Percentiles rank a stretch among this genome's conserved stretches.
phyloP scores from a whole-genome alignment of 805 yeast species.

The Candida maris region DNA sequence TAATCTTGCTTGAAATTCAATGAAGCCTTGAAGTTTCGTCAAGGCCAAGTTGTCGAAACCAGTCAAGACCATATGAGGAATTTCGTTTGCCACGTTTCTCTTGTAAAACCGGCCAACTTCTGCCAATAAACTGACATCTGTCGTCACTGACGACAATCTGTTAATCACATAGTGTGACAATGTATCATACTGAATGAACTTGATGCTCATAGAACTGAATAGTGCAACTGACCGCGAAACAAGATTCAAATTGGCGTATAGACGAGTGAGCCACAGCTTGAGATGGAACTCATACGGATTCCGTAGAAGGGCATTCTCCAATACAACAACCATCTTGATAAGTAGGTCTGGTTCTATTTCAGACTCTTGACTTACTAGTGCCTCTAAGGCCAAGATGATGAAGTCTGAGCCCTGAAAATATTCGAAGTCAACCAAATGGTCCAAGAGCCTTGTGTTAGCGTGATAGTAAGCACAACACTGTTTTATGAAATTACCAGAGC shows the following conservation, averaged over 20 bases:
- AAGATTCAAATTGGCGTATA: constrained; percentile 59
- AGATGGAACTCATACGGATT: constrained; percentile 76
- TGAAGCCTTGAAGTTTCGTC: constrained; percentile 64
- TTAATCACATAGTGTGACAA: constrained; percentile 51
- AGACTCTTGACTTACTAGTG: constrained; percentile 15
- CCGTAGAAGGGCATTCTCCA: constrained; percentile 51
- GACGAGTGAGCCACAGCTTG: constrained; percentile 63
- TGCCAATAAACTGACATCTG: constrained; percentile 33
- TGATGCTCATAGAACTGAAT: constrained; percentile 56
- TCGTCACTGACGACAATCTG: constrained; percentile 41
- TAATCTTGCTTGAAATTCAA: constrained; percentile 55
- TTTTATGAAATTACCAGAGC: constrained; percentile 21
- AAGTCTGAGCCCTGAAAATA: constrained; percentile 69
- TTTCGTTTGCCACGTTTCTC: constrained; percentile 48
- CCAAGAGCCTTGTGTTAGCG: constrained; percentile 34
- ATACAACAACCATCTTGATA: constrained; percentile 43
- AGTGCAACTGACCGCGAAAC: constrained; percentile 45
- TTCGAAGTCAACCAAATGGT: constrained; percentile 54
- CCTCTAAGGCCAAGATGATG: constrained; percentile 50
- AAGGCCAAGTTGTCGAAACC: constrained; percentile 60
- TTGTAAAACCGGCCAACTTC: constrained; percentile 45
- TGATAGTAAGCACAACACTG: constrained; percentile 39
- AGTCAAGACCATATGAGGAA: constrained; percentile 42
- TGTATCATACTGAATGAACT: constrained; percentile 74
- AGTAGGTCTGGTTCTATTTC: constrained; percentile 21